These are phyloP conservation scores for Acanthamoeba royreba DNA, from an alignment of 208 protist genomes.

Conservation along the genomic window DNA sequence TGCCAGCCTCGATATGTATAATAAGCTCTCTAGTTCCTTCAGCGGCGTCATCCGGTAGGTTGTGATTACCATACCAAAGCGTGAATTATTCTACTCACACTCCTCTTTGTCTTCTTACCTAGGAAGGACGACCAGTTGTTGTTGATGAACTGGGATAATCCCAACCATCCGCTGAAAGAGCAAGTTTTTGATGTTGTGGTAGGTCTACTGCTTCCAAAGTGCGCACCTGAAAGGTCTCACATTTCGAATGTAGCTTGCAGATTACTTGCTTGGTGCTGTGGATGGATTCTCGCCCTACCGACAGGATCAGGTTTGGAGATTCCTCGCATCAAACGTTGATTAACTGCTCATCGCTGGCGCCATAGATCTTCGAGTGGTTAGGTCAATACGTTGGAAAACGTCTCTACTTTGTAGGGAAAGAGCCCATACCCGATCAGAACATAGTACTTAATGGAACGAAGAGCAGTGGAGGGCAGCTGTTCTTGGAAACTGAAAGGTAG, in stretches of 20 bases:
- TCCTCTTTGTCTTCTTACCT: background rate
- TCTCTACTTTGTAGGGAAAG: conserved; percentile 36
- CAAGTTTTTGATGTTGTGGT: conserved; percentile 34
- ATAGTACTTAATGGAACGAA: background rate
- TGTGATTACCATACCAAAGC: background rate
- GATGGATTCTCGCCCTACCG: conserved; percentile 29
- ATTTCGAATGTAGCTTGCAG: background rate
- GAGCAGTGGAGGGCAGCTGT: background rate
- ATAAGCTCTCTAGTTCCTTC: background rate
- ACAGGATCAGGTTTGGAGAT: background rate
- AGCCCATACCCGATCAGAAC: background rate
- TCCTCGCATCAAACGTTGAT: background rate
- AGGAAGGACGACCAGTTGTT: background rate
- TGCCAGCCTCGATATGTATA: background rate
- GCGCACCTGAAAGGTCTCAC: background rate
- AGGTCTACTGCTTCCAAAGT: background rate
- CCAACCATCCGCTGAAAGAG: background rate
- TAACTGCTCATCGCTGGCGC: background rate
- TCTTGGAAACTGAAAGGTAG: background rate
- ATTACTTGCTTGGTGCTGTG: background rate
- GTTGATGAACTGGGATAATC: conserved; percentile 8
- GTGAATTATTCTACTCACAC: no score
- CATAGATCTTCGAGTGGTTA: conserved; percentile 17
- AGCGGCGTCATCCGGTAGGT: background rate
- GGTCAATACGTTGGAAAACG: background rate